Evolutionary conservation across 2,329 filamentous ascomycete species (phyloP), one percentile per base, ranked within the genome.

Genomic region (Aspergillus sojae): DNA sequence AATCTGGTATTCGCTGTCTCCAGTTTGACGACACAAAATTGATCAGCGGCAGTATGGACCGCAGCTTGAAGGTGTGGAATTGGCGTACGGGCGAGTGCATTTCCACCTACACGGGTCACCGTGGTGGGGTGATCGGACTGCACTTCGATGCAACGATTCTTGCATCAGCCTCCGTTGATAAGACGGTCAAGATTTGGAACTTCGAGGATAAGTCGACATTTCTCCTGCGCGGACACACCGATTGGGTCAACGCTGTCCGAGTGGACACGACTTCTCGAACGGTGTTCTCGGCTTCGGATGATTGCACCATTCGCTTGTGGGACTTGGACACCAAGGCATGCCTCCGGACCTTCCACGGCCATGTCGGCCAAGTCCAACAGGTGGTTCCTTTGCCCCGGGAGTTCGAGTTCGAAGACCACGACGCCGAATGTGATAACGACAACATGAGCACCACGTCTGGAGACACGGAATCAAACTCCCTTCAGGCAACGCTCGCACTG

Each of bases 191-290:
- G 75, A 89, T 99, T 53, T 97, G 94, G 86, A 94, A 97, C 77
- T 95, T 96, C 72, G 87, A 91, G 71, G 92, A 91, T 63, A 93
- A 92, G 75, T 89, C 91, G 59, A 91, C 90, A 0, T 96, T 91
- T 70, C 85, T 88, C 58, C 84, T 99, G 14, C 88, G 89, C 28
- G 94, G 94, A 10, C 95, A 99, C 75, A 88, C 85, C 0, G 94
- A 98, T 76, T 98, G 94, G 92, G 94, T 99, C 71, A 99, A 99
- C 78, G 90, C 92, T n/a, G 94, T 98, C 36, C 90, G 91, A 68
- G 87, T 99, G 43, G 93, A 99, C 76, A 85, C 89, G 0, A 81
- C 86, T 1, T 96, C 92, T 11, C 89, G 92, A 16, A 97, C 94
- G 0, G 85, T 98, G 4, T 91, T 98, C 73, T 97, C 94, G 0